A percentile compares a stretch with the other conserved stretches of the same genome.
phyloP scores from a whole-genome alignment of 805 yeast species.

The Zygosaccharomyces lentus region DNA sequence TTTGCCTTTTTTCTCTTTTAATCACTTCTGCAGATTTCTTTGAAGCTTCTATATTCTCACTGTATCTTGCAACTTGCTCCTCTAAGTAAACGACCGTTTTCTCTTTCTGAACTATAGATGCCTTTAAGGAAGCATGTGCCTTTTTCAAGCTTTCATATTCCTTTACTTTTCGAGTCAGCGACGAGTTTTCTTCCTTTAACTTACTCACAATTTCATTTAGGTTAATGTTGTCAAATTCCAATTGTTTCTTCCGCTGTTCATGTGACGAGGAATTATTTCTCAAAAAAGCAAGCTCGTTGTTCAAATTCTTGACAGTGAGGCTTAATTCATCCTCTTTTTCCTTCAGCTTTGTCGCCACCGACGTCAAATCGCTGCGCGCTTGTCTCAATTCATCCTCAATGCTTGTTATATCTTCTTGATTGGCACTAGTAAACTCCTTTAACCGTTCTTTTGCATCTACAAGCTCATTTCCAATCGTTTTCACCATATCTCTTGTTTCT shows the following conservation, averaged over 20 bases:
- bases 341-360: constrained; percentile 8
- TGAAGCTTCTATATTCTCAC: constrained; percentile 25
- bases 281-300: constrained; percentile 21
- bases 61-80: constrained; percentile 40
- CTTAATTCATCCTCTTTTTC: constrained; percentile 12
- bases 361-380: constrained; percentile 1
- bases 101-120: constrained; percentile 34
- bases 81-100: constrained; percentile 39
- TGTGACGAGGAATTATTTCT: constrained; percentile 18
- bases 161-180: constrained; percentile 18
- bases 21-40: constrained; percentile 29
- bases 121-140: constrained; percentile 20
- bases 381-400: constrained; percentile 10
- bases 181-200: constrained; percentile 18
- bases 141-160: constrained; percentile 21
- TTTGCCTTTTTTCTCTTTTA: constrained; percentile 33
- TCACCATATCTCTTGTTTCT: constrained; percentile 67
- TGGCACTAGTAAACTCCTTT: constrained; percentile 40
- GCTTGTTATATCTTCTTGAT: constrained; percentile 21
- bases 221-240: constrained; percentile 13
- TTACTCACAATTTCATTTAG: constrained; percentile 15
- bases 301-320: constrained; percentile 10
- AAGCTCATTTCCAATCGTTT: constrained; percentile 71
- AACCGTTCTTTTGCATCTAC: constrained; percentile 63
- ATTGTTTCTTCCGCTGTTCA: constrained; percentile 19